Base-by-base conservation (phyloP, 2,329 filamentous ascomycete genomes). In the Fonsecaea monophora region DNA sequence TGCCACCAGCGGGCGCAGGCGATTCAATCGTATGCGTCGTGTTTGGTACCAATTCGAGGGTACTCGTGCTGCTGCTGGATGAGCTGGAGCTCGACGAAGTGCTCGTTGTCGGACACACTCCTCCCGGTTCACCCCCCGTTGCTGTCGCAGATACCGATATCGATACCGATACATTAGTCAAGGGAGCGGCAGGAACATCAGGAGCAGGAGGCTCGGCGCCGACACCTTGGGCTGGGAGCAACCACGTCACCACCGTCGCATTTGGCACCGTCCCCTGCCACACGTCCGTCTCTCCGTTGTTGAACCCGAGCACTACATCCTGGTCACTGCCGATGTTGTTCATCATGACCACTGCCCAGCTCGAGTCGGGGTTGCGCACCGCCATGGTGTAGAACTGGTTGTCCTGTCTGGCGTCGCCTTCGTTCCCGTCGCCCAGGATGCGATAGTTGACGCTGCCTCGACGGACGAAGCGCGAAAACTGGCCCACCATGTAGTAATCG, bases 401-500 rank as follows among this genome's bases (percentile, higher is more conserved):
- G 62, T 77, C 76, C 7, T 71, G 72, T 66, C 81, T 83, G 34
- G 78, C 78, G 64, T 80, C 81, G 70, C 82, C 83, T 1, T 83
- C 82, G 0, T 74, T 78, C 10, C 81, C 81, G 65, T 69, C 73
- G 3, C 60, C 60, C 4, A 84, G 73, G 18, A 83, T 77, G 3
- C 57, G 45, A 34, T 65, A 65, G 42, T 62, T 65, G 45, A 75
- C 77, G 0, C 81, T 82, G 53, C 82, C 82, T 42, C 77, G 76
- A 21, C 81, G 79, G 64, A 85, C 83, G 72, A 81, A 84, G 67
- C 77, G 79, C 73, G 78, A 81, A 73, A 83, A 84, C 73, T 86
- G 84, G 1, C 82, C 83, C 67, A 86, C 76, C 79, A 84, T 83
- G 73, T 85, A 85, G 74, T 85, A 85, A 67, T 84, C 82, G 6